Percentiles rank a stretch among this genome's conserved stretches.
Conservation (phyloP, 2,329 filamentous ascomycete genomes). For the Aspergillus sclerotialis region DNA sequence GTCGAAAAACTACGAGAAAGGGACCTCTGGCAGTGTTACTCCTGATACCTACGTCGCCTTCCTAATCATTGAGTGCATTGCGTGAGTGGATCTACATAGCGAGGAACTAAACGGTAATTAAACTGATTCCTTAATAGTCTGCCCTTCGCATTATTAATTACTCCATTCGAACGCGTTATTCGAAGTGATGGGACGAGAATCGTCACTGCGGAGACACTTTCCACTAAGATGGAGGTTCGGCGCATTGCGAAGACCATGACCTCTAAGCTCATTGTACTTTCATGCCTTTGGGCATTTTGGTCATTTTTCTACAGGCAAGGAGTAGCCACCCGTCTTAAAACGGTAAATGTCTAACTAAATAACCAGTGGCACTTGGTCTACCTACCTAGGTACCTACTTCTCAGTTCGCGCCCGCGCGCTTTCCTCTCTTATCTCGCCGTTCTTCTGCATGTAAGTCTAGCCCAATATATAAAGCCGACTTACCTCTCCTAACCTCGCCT, state of each 20-base stretch:
- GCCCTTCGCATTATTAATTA: slow-evolving; percentile 42
- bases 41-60: slow-evolving; percentile 43
- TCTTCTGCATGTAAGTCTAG: slow-evolving; percentile 42
- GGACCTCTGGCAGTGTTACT: slow-evolving; percentile 32
- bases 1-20: slow-evolving; percentile 32
- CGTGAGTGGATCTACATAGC: slow-evolving; percentile 25
- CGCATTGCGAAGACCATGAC: slow-evolving; percentile 34
- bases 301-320: slow-evolving; percentile 39
- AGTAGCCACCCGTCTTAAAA: not conserved
- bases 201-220: slow-evolving; percentile 34
- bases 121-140: slow-evolving; percentile 16
- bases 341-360: not conserved
- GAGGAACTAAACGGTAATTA: not conserved
- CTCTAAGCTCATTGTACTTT: slow-evolving; percentile 35
- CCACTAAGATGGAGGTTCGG: slow-evolving; percentile 34
- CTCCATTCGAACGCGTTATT: slow-evolving; percentile 40
- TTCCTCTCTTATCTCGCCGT: slow-evolving; percentile 42
- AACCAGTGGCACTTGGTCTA: slow-evolving; percentile 39
- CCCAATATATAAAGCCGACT: not conserved
- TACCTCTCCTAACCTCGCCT: not conserved
- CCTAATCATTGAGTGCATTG: slow-evolving; percentile 41
- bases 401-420: slow-evolving; percentile 39
- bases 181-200: slow-evolving; percentile 41
- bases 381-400: slow-evolving; percentile 40
- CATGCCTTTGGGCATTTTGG: slow-evolving; percentile 39